A percentile compares a stretch with the other conserved stretches of the same genome.
phyloP scores from a whole-genome alignment of 2,329 filamentous ascomycete species.

The Trichoderma pleuroti region DNA sequence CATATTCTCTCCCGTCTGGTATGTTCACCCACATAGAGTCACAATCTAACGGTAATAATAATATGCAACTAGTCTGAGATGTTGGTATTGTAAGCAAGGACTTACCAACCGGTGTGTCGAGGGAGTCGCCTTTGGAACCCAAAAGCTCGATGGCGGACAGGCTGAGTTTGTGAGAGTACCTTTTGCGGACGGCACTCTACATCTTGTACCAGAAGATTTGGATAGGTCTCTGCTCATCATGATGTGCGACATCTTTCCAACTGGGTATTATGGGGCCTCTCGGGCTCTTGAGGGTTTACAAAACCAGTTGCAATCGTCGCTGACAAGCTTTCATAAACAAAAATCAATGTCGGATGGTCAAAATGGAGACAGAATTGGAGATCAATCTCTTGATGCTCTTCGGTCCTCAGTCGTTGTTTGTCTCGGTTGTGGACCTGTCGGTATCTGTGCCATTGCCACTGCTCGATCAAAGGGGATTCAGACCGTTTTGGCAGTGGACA shows the following conservation, averaged over 20 bases:
- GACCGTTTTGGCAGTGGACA: not conserved
- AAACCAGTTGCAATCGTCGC: not conserved
- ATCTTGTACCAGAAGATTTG: not conserved
- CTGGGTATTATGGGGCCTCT: not conserved
- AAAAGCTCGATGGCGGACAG: slow-evolving; percentile 5
- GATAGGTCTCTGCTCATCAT: not conserved
- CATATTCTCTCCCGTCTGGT: slow-evolving; percentile 5
- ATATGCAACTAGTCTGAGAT: not conserved
- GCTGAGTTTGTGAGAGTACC: slow-evolving; percentile 3
- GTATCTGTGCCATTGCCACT: slow-evolving; percentile 1
- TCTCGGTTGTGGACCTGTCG: not conserved
- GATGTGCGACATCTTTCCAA: slow-evolving; percentile 12
- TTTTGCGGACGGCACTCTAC: slow-evolving; percentile 3
- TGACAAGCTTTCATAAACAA: not conserved
- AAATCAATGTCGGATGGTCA: not conserved
- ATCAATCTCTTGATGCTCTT: not conserved
- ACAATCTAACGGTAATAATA: not conserved
- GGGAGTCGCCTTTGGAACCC: not conserved
- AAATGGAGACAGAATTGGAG: not conserved
- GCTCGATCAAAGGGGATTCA: not conserved
- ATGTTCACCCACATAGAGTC: not conserved
- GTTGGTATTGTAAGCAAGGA: not conserved
- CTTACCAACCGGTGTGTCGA: not conserved
- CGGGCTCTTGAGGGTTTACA: not conserved
- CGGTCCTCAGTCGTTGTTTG: not conserved